Base-by-base conservation (phyloP, 306 rosid species). In the Lupinus albus region DNA sequence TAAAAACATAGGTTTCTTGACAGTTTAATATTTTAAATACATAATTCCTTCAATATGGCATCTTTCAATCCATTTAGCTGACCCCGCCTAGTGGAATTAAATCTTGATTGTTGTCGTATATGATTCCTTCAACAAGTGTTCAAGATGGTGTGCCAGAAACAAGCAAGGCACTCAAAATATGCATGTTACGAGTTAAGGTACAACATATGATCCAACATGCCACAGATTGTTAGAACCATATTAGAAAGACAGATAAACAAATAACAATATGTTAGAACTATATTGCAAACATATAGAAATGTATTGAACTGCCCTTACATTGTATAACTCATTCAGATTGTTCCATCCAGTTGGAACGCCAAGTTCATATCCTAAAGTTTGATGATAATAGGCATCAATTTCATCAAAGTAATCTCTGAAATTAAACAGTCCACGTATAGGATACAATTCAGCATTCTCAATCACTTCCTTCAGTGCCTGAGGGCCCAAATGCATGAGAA, bases 331-430 rank as follows among this genome's bases (percentile, higher is more conserved):
- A 49, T 88, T 78, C 64, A 93, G 84, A 90, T 78, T 76, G 61
- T 35, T 79, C 99, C 99, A 93, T 52, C 99, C 99, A 66, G 96
- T 93, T 59, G 95, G 56, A 74, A 80, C 53, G 46, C 99, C 99
- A 67, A 61, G 53, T 18, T 90, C 99, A 67, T 80, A 77, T 79
- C 95, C 91, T 56, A 76, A 55, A 53, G 84, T 83, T 63, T 78
- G 84, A 76, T 93, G 71, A 77, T 90, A 93, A 75, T 93, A 93
- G 64, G 96, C 96, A 69, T 93, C 86, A 51, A 93, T 84, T 81
- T 93, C 99, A 42, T 84, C 88, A 74, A 86, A 93, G 83, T 83
- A 93, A 61, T 86, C 81, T 72, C 76, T 75, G 79, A 93, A 93
- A 74, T 53, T 80, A 78, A 93, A 93, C 87, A 93, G 84, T 62